These are phyloP conservation scores for Didymella sp. DNA, from an alignment of 2,329 filamentous ascomycete species.

Conservation along the genomic window DNA sequence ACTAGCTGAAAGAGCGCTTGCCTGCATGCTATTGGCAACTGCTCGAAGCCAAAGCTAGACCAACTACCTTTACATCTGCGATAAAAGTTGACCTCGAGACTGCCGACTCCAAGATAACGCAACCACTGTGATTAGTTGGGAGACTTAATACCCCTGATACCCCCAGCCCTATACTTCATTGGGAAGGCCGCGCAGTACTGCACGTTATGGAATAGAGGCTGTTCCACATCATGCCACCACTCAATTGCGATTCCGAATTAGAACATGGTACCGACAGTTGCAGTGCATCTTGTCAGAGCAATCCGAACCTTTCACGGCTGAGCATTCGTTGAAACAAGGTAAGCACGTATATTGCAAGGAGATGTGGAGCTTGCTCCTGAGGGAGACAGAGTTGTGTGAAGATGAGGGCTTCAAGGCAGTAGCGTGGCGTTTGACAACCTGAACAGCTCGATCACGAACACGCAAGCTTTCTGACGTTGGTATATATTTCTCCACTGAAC, in stretches of 20 bases:
- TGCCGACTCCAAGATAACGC: neutral
- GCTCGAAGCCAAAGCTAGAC: neutral
- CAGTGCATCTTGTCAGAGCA: neutral
- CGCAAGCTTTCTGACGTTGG: constrained; percentile 10
- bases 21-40: neutral
- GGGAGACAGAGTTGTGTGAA: neutral
- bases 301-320: neutral
- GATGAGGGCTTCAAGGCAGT: neutral
- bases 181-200: neutral
- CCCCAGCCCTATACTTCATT: neutral
- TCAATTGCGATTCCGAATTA: neutral
- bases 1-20: no score
- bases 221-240: neutral
- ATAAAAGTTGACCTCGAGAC: neutral
- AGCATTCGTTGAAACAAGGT: neutral
- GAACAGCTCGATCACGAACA: neutral
- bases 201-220: neutral
- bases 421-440: neutral
- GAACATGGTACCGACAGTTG: neutral
- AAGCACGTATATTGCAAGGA: neutral
- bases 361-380: neutral
- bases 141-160: neutral
- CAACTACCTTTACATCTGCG: neutral
- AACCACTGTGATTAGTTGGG: neutral
- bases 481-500: neutral